Conservation (phyloP, 495 filamentous ascomycete genomes). For the Corynascus novoguineensis region DNA sequence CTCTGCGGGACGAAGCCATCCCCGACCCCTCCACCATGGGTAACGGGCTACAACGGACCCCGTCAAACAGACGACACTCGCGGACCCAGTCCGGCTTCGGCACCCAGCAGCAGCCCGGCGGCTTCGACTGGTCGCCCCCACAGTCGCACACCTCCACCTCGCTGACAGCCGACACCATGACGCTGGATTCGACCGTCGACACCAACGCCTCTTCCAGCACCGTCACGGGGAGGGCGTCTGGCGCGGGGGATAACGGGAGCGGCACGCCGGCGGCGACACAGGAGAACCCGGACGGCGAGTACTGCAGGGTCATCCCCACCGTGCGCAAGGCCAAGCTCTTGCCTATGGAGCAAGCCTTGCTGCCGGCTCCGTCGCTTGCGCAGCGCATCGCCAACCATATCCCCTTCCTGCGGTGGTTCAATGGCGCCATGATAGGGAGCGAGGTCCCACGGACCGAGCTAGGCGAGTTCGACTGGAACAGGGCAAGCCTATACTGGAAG, state of each 20-base stretch:
- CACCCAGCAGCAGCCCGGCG: constrained; percentile 14
- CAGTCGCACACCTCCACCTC: constrained; percentile 41
- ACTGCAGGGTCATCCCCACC: constrained; percentile 40
- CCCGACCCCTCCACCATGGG: constrained; percentile 13
- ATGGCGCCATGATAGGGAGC: constrained; percentile 72
- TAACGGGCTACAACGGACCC: not conserved
- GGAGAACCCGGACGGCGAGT: constrained; percentile 20
- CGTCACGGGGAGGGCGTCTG: constrained; percentile 33
- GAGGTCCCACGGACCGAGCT: constrained; percentile 69
- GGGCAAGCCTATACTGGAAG: constrained; percentile 74
- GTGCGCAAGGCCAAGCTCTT: constrained; percentile 47
- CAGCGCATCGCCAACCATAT: constrained; percentile 58
- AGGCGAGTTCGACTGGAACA: constrained; percentile 72
- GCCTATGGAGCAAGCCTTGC: constrained; percentile 57
- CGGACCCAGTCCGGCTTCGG: constrained; percentile 13
- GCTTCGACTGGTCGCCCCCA: constrained; percentile 26
- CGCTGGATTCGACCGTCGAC: constrained; percentile 27
- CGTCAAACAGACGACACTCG: not conserved
- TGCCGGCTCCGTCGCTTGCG: constrained; percentile 53
- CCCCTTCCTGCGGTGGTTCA: constrained; percentile 63
- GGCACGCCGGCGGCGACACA: not conserved
- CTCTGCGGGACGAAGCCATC: constrained; percentile 51
- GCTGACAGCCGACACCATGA: constrained; percentile 44
- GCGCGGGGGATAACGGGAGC: constrained; percentile 11
- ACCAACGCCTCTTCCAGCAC: constrained; percentile 58